Evolutionary conservation across 2,329 filamentous ascomycete species (phyloP), one percentile per base, ranked within the genome.

Genomic region (Rachicladosporium sp.): DNA sequence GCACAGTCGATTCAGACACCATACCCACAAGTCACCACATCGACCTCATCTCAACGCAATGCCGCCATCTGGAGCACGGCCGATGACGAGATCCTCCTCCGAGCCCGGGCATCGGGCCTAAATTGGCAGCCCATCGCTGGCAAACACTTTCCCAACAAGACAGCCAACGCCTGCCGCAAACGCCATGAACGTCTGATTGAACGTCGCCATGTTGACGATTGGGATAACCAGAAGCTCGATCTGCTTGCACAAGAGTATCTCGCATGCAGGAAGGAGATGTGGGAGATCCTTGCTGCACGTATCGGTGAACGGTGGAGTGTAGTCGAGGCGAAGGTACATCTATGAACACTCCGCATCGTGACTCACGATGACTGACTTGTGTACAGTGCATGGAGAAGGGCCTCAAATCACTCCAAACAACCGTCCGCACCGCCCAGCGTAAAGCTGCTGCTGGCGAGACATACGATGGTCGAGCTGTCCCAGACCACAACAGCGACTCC

Each of bases 181-280:
- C 76, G 86, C 40, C 85, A 93, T 53, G 86, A 93, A 63, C 73
- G 86, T 31, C 66, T 93, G 48, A 79, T 89, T 70, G 82, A 89
- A 63, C 76, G 80, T 48, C 56, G 68, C 56, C 77, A 78, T 42
- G 74, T 78, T 35, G 80, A 85, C 51, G 81, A 88, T 53, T 91
- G 84, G 80, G 82, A 89, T 52, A 73, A 73, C 12, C 68, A 78
- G 49, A 83, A 83, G 65, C 68, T 88, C 15, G 82, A 89, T 57
- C 69, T 70, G 7, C 67, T 93, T 31, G 82, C 83, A 30, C 75
- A 74, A 57, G 80, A 82, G 56, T 93, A 93, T 62, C 83, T 86
- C 74, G 71, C 70, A 45, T 74, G 82, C 65, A 74, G 87, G 40
- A 79, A 81, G 58, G 79, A 87, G 60, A 88, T 93, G 56, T 93